phyloP scores from a whole-genome alignment of 768 basidiomycete genomes.

The Boletellus ananiceps region DNA sequence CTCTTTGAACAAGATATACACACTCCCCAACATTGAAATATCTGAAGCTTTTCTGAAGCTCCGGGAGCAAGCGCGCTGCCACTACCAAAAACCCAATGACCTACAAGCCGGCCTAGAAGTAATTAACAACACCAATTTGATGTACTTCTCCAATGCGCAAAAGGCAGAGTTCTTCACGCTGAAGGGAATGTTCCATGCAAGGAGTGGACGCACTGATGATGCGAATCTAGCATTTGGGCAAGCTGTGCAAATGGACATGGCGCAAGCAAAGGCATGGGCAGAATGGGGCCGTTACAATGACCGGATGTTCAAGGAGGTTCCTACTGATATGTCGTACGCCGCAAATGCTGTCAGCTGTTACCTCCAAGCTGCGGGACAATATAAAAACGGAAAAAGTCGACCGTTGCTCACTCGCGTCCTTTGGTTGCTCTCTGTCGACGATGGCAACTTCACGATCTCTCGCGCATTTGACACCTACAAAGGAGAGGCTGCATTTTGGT shows the following conservation, averaged over 20 bases:
- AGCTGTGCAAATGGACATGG: slow-evolving; percentile 94
- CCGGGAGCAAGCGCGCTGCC: slow-evolving; percentile 96
- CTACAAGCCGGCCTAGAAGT: slow-evolving; percentile 93
- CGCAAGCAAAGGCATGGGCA: slow-evolving; percentile 94
- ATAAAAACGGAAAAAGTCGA: slow-evolving; percentile 90
- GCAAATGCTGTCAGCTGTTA: slow-evolving; percentile 96
- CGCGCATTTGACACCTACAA: slow-evolving; percentile 91
- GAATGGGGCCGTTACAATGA: slow-evolving; percentile 97
- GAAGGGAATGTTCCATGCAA: slow-evolving; percentile 97
- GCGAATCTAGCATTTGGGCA: slow-evolving; percentile 90
- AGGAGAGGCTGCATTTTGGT: slow-evolving; percentile 96
- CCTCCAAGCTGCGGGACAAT: slow-evolving; percentile 92
- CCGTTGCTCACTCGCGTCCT: slow-evolving; percentile 87
- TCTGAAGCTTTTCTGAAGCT: slow-evolving; percentile 99
- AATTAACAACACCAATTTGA: slow-evolving; percentile 98
- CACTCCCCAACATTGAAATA: slow-evolving; percentile 98
- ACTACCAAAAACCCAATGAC: slow-evolving; percentile 93
- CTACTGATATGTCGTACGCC: slow-evolving; percentile 68
- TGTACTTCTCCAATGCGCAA: slow-evolving; percentile 92
- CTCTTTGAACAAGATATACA: slow-evolving; percentile 95
- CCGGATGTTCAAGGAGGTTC: slow-evolving; percentile 84
- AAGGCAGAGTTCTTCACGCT: slow-evolving; percentile 98
- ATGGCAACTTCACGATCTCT: slow-evolving; percentile 62
- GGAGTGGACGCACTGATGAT: slow-evolving; percentile 80
- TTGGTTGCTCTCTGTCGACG: slow-evolving; percentile 96